A percentile compares a stretch with the other conserved stretches of the same genome.
Evolutionary conservation across 2,329 filamentous ascomycete species (phyloP).

Genomic region (Aspergillus sp.): DNA sequence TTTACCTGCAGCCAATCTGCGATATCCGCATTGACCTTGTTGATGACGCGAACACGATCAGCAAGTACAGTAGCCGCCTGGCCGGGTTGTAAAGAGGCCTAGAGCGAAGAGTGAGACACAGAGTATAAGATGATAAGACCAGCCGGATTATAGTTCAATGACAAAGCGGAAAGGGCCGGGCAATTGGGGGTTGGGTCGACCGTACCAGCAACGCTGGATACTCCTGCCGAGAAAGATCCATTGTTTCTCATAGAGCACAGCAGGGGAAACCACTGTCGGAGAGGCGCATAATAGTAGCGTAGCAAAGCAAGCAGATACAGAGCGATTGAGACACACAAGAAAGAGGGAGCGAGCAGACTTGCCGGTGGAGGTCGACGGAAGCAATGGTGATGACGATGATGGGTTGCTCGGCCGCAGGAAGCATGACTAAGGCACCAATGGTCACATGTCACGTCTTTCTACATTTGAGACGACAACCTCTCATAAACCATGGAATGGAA

Average conservation of each 20-base stretch:
- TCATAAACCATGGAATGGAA: conserved; percentile 50
- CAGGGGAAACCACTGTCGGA: conserved; percentile 23
- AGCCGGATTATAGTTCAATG: conserved; percentile 11
- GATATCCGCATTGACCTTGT: conserved; percentile 84
- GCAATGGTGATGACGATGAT: conserved; percentile 20
- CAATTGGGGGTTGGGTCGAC: conserved; percentile 1
- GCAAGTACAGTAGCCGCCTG: conserved; percentile 82
- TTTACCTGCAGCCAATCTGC: conserved; percentile 95
- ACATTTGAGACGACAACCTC: neutral
- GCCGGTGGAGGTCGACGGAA: conserved; percentile 16
- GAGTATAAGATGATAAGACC: conserved; percentile 6
- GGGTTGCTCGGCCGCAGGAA: conserved; percentile 5
- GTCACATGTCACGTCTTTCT: neutral
- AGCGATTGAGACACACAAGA: conserved; percentile 17
- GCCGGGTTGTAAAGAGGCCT: conserved; percentile 79
- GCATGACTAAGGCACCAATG: conserved; percentile 14
- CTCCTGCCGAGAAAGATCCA: conserved; percentile 83
- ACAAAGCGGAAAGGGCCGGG: neutral
- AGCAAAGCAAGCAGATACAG: conserved; percentile 22
- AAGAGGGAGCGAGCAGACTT: conserved; percentile 11
- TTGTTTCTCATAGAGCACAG: conserved; percentile 46
- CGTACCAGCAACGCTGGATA: conserved; percentile 95
- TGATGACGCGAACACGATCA: conserved; percentile 86
- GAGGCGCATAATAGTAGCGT: conserved; percentile 39
- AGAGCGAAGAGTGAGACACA: conserved; percentile 9